Base-by-base conservation (phyloP, 352 stramenopile species). In the Pythium dissimile region DNA sequence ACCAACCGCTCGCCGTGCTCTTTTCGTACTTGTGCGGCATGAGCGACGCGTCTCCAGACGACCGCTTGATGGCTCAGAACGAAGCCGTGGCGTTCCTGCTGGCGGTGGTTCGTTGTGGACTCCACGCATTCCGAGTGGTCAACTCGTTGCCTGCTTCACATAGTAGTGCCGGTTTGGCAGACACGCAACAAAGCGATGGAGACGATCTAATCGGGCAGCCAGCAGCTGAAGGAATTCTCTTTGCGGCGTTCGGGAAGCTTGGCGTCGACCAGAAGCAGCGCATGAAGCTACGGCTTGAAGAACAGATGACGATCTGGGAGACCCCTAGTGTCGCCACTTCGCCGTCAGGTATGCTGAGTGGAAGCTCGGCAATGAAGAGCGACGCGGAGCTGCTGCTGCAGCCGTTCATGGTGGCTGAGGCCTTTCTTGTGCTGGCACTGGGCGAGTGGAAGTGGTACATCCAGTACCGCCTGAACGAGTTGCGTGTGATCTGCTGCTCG, bases 1-100 rank as follows among this genome's bases (percentile, higher is more conserved):
- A 84, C 28, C 11, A 51, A 1, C 30, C 32, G 5, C 67, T 79
- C 20, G 80, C 84, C 9, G 18, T 74, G 23, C 54, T 94, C 4
- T 94, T 93, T 31, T 74, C 79, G 30, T 64, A 83, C 18, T 61
- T 95, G 18, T 92, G 78, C 39, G 84, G 71, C 37, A 89, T 94
- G 80, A 73, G 58, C 38, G 73, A 87, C 11, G 70, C 64, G 5
- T 75, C 73, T 15, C 67, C 73, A 0, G 76, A 91, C 28, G 80
- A 91, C 50, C 53, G 75, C 3, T 38, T 93, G 2, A 61, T 91
- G 53, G 73, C 73, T 0, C 83, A 89, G 42, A 91, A 91, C 39
- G 80, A 91, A 35, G 78, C 78, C 3, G 24, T 91, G 3, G 72
- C 67, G 11, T 89, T 89, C 52, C 39, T 91, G 0, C 75, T 85